Evolutionary conservation across 139 green algal genomes (phyloP), one percentile per base, ranked within the genome.

Genomic region (Zygnema cylindricum): DNA sequence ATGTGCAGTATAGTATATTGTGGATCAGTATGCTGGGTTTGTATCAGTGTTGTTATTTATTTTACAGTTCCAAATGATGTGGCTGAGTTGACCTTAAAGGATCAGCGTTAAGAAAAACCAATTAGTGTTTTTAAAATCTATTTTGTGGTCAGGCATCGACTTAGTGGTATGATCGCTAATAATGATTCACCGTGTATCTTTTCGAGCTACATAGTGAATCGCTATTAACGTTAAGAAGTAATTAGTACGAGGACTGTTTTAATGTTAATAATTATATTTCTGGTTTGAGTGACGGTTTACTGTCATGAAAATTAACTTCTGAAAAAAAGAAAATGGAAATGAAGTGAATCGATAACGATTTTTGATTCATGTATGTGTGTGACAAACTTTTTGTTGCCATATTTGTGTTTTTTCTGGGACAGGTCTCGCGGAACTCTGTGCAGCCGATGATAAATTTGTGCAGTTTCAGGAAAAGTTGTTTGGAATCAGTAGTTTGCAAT

Each of bases 351-450:
- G 30, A 35, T 73, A 73, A 73, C 30, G 30, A 30, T 25, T 30
- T 73, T 73, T 35, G 57, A 30, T 35, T 73, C 57, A 73, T 49
- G 55, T 40, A 22, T 43, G 42, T 43, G 32, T 40, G 55, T 16
- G 32, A n/a, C 32, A 32, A 41, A 40, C 55, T 83, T 43, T 83
- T 43, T 69, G n/a, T n/a, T n/a, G n/a, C n/a, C n/a, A n/a, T n/a
- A n/a, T n/a, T n/a, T n/a, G n/a, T n/a, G n/a, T 63, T 16, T 81
- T 22, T 11, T 2, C 35, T 38, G 35, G 38, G 35, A 41, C 94
- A 98, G 96, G 96, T 43, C 91, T 98, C 2, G 89, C 94, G 3
- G 91, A 97, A 55, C 91, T 98, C 16, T 92, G 81, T 25, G 49
- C 77, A 23, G 40, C 93, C 36, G 95, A 98, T 78, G 85, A 84